Evolutionary conservation across 176 grass and related monocot genomes (phyloP).

Genomic region (Cocos nucifera): DNA sequence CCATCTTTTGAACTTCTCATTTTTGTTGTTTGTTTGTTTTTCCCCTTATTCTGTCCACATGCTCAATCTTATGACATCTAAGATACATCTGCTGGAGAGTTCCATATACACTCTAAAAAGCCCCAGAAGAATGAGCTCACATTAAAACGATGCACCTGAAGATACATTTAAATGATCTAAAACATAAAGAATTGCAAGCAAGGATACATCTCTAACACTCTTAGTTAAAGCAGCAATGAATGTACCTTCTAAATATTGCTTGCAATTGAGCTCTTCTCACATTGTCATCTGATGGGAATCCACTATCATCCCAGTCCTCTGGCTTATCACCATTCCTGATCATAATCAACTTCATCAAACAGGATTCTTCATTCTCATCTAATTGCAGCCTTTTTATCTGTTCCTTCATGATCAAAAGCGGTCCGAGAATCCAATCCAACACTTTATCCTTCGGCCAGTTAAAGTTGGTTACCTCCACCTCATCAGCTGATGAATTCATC

Average conservation of each 20-base stretch:
- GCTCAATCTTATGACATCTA: too few species aligned
- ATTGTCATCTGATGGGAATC: constrained; percentile 42
- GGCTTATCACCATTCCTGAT: constrained; percentile 52
- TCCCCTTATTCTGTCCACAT: too few species aligned
- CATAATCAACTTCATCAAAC: constrained; percentile 58
- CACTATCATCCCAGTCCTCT: constrained; percentile 56
- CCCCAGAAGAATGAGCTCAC: too few species aligned
- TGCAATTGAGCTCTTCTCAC: constrained; percentile 78
- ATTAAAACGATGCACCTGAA: too few species aligned
- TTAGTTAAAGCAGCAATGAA: neutral
- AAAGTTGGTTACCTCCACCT: constrained; percentile 63
- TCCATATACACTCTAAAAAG: too few species aligned
- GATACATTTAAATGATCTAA: too few species aligned
- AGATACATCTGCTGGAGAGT: too few species aligned
- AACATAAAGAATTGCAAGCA: too few species aligned
- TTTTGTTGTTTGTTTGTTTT: too few species aligned
- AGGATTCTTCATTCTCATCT: constrained; percentile 52
- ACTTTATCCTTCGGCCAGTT: constrained; percentile 79
- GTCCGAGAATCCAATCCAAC: constrained; percentile 69
- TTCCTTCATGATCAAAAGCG: constrained; percentile 73
- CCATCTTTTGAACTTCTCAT: too few species aligned
- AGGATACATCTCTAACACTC: too few species aligned
- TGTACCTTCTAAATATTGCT: constrained; percentile 78
- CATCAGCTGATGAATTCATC: constrained; percentile 49
- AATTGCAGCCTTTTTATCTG: constrained; percentile 54